Conservation (phyloP, 2,329 filamentous ascomycete species). For the Zelopaecilomyces penicillatus region DNA sequence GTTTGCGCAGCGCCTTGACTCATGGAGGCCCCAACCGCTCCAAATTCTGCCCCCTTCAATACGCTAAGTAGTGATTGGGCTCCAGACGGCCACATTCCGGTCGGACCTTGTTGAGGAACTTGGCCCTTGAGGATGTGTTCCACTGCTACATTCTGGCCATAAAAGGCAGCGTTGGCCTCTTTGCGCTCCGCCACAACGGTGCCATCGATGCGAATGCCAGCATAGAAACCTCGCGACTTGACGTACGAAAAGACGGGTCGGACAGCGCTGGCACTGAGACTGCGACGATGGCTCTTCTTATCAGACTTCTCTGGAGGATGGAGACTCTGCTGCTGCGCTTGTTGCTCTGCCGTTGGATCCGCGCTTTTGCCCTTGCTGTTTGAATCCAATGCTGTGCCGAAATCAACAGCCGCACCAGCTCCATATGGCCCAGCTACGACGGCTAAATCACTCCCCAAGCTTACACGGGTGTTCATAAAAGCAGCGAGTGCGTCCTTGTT, state of each 20-base stretch:
- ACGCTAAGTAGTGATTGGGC: conserved; percentile 22
- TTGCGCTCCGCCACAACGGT: conserved; percentile 77
- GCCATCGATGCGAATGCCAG: conserved; percentile 77
- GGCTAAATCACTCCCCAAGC: conserved; percentile 69
- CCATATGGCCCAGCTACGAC: conserved; percentile 63
- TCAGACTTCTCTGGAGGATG: conserved; percentile 18
- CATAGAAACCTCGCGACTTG: conserved; percentile 83
- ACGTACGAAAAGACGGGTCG: conserved; percentile 59
- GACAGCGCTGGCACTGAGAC: conserved; percentile 19
- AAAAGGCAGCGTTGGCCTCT: conserved; percentile 85
- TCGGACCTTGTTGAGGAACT: conserved; percentile 17
- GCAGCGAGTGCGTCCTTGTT: conserved; percentile 64
- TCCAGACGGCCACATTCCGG: conserved; percentile 25
- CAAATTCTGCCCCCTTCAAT: conserved; percentile 24
- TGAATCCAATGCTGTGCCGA: conserved; percentile 19
- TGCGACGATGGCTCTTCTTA: conserved; percentile 21
- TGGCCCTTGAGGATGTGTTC: conserved; percentile 40
- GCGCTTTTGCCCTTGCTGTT: background rate
- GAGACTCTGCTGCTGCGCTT: conserved; percentile 13
- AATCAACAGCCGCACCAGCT: conserved; percentile 66
- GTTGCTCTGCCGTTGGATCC: background rate
- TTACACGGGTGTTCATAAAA: conserved; percentile 67
- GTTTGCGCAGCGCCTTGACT: conserved; percentile 1
- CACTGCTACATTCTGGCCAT: conserved; percentile 50
- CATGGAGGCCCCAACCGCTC: conserved; percentile 9